Conservation (phyloP, 2,329 filamentous ascomycete genomes). For the Cladosporium sp. region DNA sequence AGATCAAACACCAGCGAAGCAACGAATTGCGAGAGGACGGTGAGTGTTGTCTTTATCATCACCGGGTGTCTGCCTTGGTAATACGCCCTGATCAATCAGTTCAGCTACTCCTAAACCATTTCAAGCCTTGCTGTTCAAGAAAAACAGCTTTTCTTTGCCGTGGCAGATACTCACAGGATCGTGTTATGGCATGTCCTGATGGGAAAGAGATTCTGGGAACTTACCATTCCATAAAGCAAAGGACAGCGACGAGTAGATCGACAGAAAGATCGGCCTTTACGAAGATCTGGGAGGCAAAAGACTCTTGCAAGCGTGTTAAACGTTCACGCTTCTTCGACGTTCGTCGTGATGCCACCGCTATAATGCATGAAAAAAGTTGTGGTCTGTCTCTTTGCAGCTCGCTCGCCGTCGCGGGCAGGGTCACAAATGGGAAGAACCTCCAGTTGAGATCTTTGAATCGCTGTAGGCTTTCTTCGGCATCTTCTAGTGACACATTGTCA, state of each 20-base stretch:
- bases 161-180: no score
- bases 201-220: no score
- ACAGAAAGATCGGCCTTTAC: slow-evolving; percentile 24
- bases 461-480: not conserved
- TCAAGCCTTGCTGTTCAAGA: no score
- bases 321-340: slow-evolving; percentile 24
- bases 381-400: slow-evolving; percentile 32
- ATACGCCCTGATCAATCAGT: slow-evolving; percentile 25
- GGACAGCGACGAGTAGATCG: slow-evolving; percentile 28
- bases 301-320: slow-evolving; percentile 23
- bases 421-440: slow-evolving; percentile 1
- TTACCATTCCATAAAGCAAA: slow-evolving; percentile 29
- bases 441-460: slow-evolving; percentile 1
- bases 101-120: no score
- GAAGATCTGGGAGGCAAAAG: slow-evolving; percentile 25
- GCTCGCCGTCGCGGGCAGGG: slow-evolving; percentile 6
- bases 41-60: slow-evolving; percentile 6
- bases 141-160: no score
- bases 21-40: slow-evolving; percentile 11
- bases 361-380: slow-evolving; percentile 39
- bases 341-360: slow-evolving; percentile 28
- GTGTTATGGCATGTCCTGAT: no score
- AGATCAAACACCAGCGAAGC: slow-evolving; percentile 12
- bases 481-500: not conserved
- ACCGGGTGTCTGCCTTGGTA: slow-evolving; percentile 27